These are phyloP conservation scores for Suzukiozyma palmioleophila DNA, from an alignment of 1,139 yeast genomes.

Conservation along the genomic window DNA sequence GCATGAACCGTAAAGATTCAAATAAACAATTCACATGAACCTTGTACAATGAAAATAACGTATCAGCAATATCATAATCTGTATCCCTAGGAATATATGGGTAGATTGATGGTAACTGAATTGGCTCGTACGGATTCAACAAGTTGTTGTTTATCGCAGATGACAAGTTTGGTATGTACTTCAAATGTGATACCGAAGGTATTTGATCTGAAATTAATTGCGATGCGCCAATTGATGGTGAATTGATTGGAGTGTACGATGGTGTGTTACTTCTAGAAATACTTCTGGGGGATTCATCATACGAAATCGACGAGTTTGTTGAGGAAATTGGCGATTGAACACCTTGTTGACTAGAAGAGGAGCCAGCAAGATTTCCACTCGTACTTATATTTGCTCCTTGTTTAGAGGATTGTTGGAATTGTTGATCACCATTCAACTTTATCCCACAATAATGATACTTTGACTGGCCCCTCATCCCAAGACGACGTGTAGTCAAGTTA, in stretches of 20 bases:
- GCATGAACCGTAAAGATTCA: conserved; percentile 66
- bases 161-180: conserved; percentile 36
- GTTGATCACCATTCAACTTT: conserved; percentile 51
- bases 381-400: not conserved
- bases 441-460: conserved; percentile 91
- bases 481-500: conserved; percentile 69
- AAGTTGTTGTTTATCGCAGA: conserved; percentile 21
- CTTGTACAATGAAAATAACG: conserved; percentile 56
- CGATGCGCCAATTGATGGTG: conserved; percentile 10
- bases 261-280: conserved; percentile 24
- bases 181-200: conserved; percentile 19
- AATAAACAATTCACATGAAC: conserved; percentile 60
- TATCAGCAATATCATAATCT: conserved; percentile 59
- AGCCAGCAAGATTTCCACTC: conserved; percentile 3
- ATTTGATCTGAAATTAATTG: conserved; percentile 10
- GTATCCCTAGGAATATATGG: conserved; percentile 45
- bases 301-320: conserved; percentile 14
- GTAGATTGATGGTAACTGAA: conserved; percentile 50
- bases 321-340: conserved; percentile 24
- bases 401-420: conserved; percentile 13
- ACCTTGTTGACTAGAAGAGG: conserved; percentile 8
- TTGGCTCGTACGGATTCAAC: conserved; percentile 22
- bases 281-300: conserved; percentile 13
- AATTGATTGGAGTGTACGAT: conserved; percentile 16
- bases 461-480: conserved; percentile 86